Evolutionary conservation across 148 eudicot genomes (phyloP), one percentile per base, ranked within the genome.

Genomic region (Arctostaphylos glauca): DNA sequence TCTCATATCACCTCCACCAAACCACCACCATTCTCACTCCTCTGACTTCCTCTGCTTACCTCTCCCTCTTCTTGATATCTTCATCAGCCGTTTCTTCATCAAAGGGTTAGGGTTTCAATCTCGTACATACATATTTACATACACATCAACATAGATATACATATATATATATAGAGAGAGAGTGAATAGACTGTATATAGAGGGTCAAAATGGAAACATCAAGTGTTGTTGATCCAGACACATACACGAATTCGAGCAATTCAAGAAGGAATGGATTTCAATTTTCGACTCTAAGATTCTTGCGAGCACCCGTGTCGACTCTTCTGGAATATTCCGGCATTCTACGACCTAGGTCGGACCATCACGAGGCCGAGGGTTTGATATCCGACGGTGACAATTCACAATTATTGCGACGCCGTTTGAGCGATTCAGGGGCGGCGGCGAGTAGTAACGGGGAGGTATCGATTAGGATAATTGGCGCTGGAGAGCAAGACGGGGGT

Each of bases 391-490:
- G 18, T 49, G 81, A 25, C 5, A 46, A 23, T 31, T 19, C 23
- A 1, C 81, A 0, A 3, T 46, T 41, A 8, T 43, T 43, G 16
- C 80, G 41, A 48, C 76, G 76, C 56, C 83, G 53, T 31, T 41
- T 64, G 18, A 16, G 72, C 25, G 80, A 59, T n/a, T 6, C 56
- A 12, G 46, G 55, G 13, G 31, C 75, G 76, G 47, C 54, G 9
- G 44, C 56, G 25, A 19, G 55, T 25, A 62, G 38, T 43, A 81
- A 43, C 58, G 87, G 89, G 0, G 88, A 90, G 85, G 89, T 90
- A 49, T 82, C 91, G 55, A 90, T 90, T 48, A 81, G 90, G 86
- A 90, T 90, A 62, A 82, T 87, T n/a, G 89, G 86, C 6, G 81
- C 77, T 4, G 78, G 68, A 76, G 86, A 79, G 54, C 77, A 79